These are phyloP conservation scores for Gaultheria prostrata DNA, from an alignment of 148 eudicot genomes.

Conservation along the genomic window DNA sequence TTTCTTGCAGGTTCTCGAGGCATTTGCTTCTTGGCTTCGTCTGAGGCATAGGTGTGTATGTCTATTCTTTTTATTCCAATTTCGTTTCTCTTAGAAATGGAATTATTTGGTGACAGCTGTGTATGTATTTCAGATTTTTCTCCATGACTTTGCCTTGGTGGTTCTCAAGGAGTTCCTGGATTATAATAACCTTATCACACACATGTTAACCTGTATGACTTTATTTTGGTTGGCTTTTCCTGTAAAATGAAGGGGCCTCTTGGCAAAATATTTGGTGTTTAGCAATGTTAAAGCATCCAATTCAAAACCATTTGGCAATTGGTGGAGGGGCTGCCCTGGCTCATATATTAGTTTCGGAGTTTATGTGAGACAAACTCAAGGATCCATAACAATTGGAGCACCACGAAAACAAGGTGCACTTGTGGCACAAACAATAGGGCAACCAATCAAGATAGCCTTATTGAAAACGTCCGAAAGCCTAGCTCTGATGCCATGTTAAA, in stretches of 20 bases:
- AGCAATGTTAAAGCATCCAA: too few relatives aligned
- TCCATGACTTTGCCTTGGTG: neutral
- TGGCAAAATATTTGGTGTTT: neutral
- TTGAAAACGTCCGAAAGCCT: too few relatives aligned
- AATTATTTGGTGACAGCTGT: neutral
- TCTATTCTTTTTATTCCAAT: slow-evolving; percentile 5
- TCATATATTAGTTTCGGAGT: too few relatives aligned
- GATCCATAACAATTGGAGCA: too few relatives aligned
- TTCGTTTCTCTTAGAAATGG: neutral
- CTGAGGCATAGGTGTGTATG: slow-evolving; percentile 73
- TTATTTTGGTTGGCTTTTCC: neutral
- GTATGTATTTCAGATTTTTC: neutral
- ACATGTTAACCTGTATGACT: neutral
- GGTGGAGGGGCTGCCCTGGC: too few relatives aligned
- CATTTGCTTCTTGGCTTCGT: slow-evolving; percentile 99
- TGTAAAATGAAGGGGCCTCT: neutral
- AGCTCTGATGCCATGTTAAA: too few relatives aligned
- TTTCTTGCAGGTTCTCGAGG: slow-evolving; percentile 83
- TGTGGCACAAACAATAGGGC: too few relatives aligned
- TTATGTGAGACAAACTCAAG: too few relatives aligned
- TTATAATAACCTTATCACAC: neutral
- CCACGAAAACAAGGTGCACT: too few relatives aligned
- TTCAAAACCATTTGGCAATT: too few relatives aligned
- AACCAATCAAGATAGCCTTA: too few relatives aligned
- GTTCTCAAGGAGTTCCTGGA: slow-evolving; percentile 13